A percentile compares a stretch with the other conserved stretches of the same genome.
These are phyloP conservation scores for Penicillium sp. DNA, from an alignment of 2,329 filamentous ascomycete species.

Conservation along the genomic window DNA sequence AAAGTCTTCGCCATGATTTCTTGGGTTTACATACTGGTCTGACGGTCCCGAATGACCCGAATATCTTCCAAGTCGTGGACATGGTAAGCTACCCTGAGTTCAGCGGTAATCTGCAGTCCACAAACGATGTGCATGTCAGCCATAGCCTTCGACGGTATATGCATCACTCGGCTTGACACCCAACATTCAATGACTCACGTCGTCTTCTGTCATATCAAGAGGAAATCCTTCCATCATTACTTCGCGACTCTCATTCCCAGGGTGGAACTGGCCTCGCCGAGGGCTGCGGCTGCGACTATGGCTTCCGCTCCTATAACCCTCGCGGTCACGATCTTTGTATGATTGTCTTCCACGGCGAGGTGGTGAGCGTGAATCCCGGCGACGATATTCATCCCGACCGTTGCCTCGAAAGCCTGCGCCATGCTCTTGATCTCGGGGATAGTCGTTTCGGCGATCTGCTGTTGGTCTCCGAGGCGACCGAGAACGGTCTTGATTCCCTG, in stretches of 20 bases:
- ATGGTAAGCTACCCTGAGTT: slow-evolving; percentile 55
- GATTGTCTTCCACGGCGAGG: slow-evolving; percentile 38
- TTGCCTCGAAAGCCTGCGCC: slow-evolving; percentile 33
- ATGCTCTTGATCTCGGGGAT: slow-evolving; percentile 34
- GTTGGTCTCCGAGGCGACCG: slow-evolving; percentile 39
- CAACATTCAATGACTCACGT: slow-evolving; percentile 43
- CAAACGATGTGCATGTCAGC: not conserved
- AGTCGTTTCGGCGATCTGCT: slow-evolving; percentile 39
- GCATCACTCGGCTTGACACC: not conserved
- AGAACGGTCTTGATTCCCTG: slow-evolving; percentile 37
- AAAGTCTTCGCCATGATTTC: not conserved
- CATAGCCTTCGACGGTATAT: not conserved
- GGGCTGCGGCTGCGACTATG: slow-evolving; percentile 39
- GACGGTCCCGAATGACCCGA: slow-evolving; percentile 59
- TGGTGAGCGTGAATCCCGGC: slow-evolving; percentile 35
- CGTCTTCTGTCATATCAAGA: slow-evolving; percentile 52
- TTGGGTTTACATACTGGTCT: slow-evolving; percentile 50
- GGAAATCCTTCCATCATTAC: slow-evolving; percentile 54
- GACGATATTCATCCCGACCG: slow-evolving; percentile 39
- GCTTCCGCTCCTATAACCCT: slow-evolving; percentile 45
- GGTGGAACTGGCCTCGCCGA: slow-evolving; percentile 39
- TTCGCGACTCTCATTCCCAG: slow-evolving; percentile 49
- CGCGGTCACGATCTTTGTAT: slow-evolving; percentile 50
- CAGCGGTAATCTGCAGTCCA: slow-evolving; percentile 55
- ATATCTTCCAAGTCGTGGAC: slow-evolving; percentile 58